Evolutionary conservation across 2,329 filamentous ascomycete genomes (phyloP).

Genomic region (Pseudogymnoascus sp.): DNA sequence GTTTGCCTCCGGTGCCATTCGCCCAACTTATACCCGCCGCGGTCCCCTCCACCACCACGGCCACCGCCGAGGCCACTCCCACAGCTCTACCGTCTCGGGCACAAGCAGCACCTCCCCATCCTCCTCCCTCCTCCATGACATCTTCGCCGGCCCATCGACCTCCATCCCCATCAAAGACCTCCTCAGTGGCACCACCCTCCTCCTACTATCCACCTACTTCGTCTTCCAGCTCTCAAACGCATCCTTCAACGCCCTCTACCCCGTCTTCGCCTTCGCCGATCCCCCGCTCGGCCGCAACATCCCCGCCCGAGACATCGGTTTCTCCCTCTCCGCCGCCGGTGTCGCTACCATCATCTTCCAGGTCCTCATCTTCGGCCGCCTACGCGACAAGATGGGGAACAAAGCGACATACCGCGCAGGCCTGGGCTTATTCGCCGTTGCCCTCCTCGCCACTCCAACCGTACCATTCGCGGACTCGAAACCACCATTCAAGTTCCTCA

Average conservation of each 20-base stretch:
- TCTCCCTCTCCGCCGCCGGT: slow-evolving; percentile 78
- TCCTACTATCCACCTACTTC: slow-evolving; percentile 77
- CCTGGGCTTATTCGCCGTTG: slow-evolving; percentile 69
- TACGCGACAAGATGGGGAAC: slow-evolving; percentile 77
- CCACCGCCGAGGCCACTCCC: slow-evolving; percentile 25
- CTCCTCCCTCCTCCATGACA: slow-evolving; percentile 18
- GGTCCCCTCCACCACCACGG: slow-evolving; percentile 12
- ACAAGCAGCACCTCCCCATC: slow-evolving; percentile 35
- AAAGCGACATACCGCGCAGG: slow-evolving; percentile 74
- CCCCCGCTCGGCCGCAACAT: slow-evolving; percentile 71
- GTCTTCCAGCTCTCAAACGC: slow-evolving; percentile 93
- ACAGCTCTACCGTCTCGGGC: slow-evolving; percentile 29
- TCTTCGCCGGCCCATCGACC: slow-evolving; percentile 38
- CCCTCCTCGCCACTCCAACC: slow-evolving; percentile 83
- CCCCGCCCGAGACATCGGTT: slow-evolving; percentile 70
- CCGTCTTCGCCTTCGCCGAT: slow-evolving; percentile 74
- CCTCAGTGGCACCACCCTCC: slow-evolving; percentile 71
- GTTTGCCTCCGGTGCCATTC: slow-evolving; percentile 47
- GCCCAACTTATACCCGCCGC: slow-evolving; percentile 50
- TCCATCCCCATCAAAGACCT: slow-evolving; percentile 50
- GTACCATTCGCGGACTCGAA: slow-evolving; percentile 65
- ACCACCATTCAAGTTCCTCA: slow-evolving; percentile 48
- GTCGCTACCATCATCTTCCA: slow-evolving; percentile 85
- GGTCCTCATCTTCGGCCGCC: slow-evolving; percentile 69
- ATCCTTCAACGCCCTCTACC: slow-evolving; percentile 90